phyloP scores from a whole-genome alignment of 2,329 filamentous ascomycete species.

The Aspergillus alliaceus region DNA sequence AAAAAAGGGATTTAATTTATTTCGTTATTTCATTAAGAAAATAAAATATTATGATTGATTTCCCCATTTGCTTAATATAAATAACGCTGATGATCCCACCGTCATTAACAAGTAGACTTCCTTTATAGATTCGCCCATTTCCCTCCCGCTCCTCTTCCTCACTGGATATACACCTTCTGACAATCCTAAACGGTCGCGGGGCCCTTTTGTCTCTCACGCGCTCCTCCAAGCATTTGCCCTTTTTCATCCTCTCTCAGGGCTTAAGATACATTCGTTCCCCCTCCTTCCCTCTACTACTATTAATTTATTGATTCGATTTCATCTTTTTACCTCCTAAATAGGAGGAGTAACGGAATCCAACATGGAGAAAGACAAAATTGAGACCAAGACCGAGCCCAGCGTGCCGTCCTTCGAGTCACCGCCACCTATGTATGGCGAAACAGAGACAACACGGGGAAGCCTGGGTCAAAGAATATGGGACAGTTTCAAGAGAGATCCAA shows the following conservation, averaged over 20 bases:
- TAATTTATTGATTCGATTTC: not conserved
- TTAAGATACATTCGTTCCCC: not conserved
- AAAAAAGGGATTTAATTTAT: too few relatives aligned
- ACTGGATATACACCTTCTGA: not conserved
- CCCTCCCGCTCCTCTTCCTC: not conserved
- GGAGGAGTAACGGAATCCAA: not conserved
- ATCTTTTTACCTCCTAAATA: not conserved
- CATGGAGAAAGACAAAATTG: conserved; percentile 36
- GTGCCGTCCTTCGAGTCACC: conserved; percentile 21
- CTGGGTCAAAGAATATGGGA: conserved; percentile 36
- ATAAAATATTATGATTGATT: too few relatives aligned
- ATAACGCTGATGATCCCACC: not conserved
- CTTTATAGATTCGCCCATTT: not conserved
- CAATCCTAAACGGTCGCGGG: not conserved
- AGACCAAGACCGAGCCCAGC: conserved; percentile 24
- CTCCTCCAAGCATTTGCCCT: not conserved
- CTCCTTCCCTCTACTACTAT: not conserved
- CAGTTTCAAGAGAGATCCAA: conserved; percentile 48
- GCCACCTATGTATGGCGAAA: conserved; percentile 32
- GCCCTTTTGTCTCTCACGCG: not conserved
- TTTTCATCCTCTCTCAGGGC: not conserved
- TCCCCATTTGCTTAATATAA: not conserved
- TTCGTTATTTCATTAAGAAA: too few relatives aligned
- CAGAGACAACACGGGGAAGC: conserved; percentile 20
- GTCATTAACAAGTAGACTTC: not conserved